Conservation (phyloP, 2,329 filamentous ascomycete genomes). For the Diaporthe destruens region DNA sequence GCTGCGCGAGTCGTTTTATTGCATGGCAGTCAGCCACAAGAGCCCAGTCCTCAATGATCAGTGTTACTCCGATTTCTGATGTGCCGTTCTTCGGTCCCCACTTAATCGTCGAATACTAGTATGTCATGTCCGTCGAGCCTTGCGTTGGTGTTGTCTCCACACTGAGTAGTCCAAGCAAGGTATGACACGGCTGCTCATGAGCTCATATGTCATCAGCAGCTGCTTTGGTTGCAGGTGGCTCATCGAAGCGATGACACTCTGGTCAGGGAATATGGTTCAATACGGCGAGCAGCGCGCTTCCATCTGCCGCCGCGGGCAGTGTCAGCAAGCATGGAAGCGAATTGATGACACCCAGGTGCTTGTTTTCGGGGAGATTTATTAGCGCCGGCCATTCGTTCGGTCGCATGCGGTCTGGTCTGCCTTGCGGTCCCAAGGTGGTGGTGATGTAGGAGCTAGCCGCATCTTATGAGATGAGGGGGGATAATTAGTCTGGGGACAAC, state of each 20-base stretch:
- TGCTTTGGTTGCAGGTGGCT: too few relatives aligned
- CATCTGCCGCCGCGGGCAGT: not conserved
- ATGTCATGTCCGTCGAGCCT: not conserved
- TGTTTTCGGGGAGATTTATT: not conserved
- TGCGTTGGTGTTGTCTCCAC: too few relatives aligned
- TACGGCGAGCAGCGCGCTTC: not conserved
- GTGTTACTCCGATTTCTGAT: not conserved
- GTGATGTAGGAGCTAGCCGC: not conserved
- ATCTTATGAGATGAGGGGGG: not conserved
- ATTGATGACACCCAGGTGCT: not conserved
- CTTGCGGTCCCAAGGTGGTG: not conserved
- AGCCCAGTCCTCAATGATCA: slow-evolving; percentile 8
- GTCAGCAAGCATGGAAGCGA: not conserved
- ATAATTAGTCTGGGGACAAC: not conserved
- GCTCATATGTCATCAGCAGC: too few relatives aligned
- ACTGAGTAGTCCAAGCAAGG: too few relatives aligned
- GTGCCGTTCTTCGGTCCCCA: not conserved
- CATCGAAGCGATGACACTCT: not conserved
- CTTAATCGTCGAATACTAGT: not conserved
- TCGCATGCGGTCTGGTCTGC: not conserved
- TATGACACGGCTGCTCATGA: too few relatives aligned
- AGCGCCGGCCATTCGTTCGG: not conserved
- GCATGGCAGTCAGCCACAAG: not conserved
- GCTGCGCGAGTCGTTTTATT: not conserved
- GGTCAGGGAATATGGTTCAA: not conserved